A percentile compares a stretch with the other conserved stretches of the same genome.
Evolutionary conservation across 2,329 filamentous ascomycete species (phyloP).

Genomic region (Colletotrichum higginsianum): DNA sequence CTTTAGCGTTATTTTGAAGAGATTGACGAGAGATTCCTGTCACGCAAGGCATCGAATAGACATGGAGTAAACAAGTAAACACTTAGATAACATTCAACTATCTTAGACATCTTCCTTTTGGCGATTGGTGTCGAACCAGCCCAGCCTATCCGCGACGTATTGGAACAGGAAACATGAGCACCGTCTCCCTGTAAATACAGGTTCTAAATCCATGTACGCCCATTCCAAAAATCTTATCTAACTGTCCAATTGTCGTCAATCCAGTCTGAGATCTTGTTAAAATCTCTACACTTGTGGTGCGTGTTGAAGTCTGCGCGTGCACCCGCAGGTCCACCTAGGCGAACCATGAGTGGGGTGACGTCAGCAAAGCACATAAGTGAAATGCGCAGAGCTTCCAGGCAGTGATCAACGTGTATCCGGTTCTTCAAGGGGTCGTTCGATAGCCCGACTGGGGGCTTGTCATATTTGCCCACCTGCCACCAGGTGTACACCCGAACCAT

Average conservation of each 20-base stretch:
- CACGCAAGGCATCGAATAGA: too few species aligned
- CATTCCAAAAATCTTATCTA: background rate
- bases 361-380: conserved; percentile 43
- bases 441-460: conserved; percentile 17
- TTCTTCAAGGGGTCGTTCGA: conserved; percentile 35
- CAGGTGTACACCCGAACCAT: conserved; percentile 42
- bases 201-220: too few species aligned
- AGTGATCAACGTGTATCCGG: conserved; percentile 43
- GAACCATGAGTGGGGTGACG: conserved; percentile 40
- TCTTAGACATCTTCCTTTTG: too few species aligned
- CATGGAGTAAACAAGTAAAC: too few species aligned
- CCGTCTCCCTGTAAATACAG: too few species aligned
- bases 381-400: conserved; percentile 42
- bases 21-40: too few species aligned
- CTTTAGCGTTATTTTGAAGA: too few species aligned
- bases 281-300: conserved; percentile 43
- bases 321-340: conserved; percentile 21
- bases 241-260: conserved; percentile 38
- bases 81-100: too few species aligned
- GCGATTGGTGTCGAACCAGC: too few species aligned
- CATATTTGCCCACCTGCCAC: conserved; percentile 34
- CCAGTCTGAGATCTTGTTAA: conserved; percentile 43
- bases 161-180: too few species aligned
- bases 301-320: conserved; percentile 41
- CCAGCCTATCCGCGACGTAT: too few species aligned